These are phyloP conservation scores for Nectriaceae sp. DNA, from an alignment of 2,329 filamentous ascomycete species.

Conservation along the genomic window DNA sequence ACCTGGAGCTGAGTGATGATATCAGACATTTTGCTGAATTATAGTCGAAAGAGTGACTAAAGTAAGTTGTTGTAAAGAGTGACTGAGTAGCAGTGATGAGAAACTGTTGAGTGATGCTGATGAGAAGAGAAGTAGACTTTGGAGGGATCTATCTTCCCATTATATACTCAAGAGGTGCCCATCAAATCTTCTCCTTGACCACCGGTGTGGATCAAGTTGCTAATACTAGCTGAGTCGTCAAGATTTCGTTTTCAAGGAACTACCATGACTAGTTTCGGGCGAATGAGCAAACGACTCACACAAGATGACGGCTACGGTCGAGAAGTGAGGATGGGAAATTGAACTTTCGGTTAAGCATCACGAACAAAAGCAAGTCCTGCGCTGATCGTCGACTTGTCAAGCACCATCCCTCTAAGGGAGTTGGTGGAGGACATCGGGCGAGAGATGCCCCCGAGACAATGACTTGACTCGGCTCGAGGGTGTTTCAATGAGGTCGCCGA, in stretches of 20 bases:
- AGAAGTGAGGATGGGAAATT: background rate
- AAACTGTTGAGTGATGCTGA: slow-evolving; percentile 10
- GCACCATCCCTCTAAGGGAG: background rate
- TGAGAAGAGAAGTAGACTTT: slow-evolving; percentile 3
- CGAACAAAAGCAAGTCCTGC: slow-evolving; percentile 4
- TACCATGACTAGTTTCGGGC: background rate
- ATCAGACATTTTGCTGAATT: slow-evolving; percentile 18
- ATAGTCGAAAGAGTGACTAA: slow-evolving; percentile 11
- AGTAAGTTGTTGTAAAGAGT: too few species aligned
- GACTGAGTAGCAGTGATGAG: background rate
- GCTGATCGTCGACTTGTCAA: slow-evolving; percentile 4
- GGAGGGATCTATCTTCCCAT: slow-evolving; percentile 3
- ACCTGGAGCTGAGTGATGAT: slow-evolving; percentile 22
- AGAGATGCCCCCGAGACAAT: background rate
- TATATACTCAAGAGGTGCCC: slow-evolving; percentile 9
- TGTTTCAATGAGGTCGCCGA: too few species aligned
- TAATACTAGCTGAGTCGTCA: background rate
- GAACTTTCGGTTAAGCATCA: background rate
- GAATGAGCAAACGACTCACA: too few species aligned
- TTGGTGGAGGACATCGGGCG: background rate
- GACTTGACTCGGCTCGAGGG: too few species aligned
- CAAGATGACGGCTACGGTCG: too few species aligned
- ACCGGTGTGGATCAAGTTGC: background rate
- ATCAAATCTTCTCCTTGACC: background rate
- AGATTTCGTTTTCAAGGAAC: background rate